A percentile compares a stretch with the other conserved stretches of the same genome.
phyloP scores from a whole-genome alignment of 306 rosid genomes.

The Quercus aquifolioides region DNA sequence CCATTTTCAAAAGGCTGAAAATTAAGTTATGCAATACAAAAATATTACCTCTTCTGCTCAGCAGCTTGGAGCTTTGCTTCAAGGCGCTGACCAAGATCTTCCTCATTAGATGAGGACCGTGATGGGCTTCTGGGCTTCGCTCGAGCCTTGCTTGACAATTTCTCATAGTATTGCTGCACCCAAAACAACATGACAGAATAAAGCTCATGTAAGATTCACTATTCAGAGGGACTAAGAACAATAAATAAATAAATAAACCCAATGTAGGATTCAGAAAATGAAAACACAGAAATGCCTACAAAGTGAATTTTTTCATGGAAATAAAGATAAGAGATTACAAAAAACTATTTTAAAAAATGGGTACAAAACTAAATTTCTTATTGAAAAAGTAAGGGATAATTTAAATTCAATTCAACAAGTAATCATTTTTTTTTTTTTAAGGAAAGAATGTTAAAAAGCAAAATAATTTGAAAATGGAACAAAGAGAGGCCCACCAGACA shows the following conservation, averaged over 20 bases:
- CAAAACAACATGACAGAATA: not conserved
- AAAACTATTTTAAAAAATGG: too few relatives aligned
- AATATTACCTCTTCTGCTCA: slow-evolving; percentile 73
- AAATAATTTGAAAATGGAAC: too few relatives aligned
- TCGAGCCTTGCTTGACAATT: slow-evolving; percentile 83
- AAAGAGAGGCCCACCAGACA: slow-evolving; percentile 5
- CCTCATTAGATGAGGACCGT: slow-evolving; percentile 62
- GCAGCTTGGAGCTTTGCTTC: slow-evolving; percentile 96
- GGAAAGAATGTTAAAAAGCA: too few relatives aligned
- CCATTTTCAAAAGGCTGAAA: too few relatives aligned
- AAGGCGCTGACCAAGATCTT: slow-evolving; percentile 78
- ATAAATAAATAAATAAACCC: not conserved
- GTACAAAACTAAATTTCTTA: not conserved
- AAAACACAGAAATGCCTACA: not conserved
- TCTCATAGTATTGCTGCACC: slow-evolving; percentile 70
- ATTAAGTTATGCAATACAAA: not conserved
- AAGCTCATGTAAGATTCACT: not conserved
- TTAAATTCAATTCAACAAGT: not conserved
- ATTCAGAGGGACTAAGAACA: not conserved
- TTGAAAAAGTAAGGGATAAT: not conserved
- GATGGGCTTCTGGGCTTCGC: slow-evolving; percentile 78
- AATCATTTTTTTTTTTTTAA: not conserved
- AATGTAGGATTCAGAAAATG: not conserved
- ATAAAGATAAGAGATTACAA: too few relatives aligned
- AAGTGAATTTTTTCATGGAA: too few relatives aligned